Conservation (phyloP, 179 eudicot species). For the Actinidia polygama region DNA sequence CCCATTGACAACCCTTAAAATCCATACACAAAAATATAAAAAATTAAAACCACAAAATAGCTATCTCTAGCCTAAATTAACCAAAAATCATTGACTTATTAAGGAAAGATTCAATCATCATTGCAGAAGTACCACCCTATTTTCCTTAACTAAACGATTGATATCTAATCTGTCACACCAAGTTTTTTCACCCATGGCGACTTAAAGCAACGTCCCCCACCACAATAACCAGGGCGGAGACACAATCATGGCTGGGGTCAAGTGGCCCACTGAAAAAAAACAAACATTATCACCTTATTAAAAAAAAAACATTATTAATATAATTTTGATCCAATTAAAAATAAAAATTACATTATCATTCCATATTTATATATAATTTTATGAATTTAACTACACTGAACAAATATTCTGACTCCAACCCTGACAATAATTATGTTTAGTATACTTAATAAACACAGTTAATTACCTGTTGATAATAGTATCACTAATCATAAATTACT, state of each 20-base stretch:
- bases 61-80: too few species aligned
- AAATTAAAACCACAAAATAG: too few species aligned
- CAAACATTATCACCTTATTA: too few species aligned
- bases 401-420: neutral
- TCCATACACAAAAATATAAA: too few species aligned
- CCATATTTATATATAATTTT: neutral
- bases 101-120: neutral
- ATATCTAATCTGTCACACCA: constrained; percentile 7
- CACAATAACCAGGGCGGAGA: neutral
- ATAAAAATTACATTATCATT: too few species aligned
- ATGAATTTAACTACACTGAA: too few species aligned
- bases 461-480: neutral
- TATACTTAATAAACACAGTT: neutral
- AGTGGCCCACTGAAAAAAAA: neutral
- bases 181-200: neutral
- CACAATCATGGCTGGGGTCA: neutral
- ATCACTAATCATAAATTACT: neutral
- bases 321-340: too few species aligned
- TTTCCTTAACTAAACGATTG: neutral
- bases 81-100: too few species aligned
- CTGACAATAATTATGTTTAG: neutral
- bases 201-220: neutral
- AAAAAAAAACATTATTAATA: too few species aligned
- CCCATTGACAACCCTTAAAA: too few species aligned
- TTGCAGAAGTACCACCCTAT: neutral